Percentiles rank a stretch among this genome's conserved stretches.
Conservation (phyloP, 176 grass and related monocot species). For the Microstegium vimineum region DNA sequence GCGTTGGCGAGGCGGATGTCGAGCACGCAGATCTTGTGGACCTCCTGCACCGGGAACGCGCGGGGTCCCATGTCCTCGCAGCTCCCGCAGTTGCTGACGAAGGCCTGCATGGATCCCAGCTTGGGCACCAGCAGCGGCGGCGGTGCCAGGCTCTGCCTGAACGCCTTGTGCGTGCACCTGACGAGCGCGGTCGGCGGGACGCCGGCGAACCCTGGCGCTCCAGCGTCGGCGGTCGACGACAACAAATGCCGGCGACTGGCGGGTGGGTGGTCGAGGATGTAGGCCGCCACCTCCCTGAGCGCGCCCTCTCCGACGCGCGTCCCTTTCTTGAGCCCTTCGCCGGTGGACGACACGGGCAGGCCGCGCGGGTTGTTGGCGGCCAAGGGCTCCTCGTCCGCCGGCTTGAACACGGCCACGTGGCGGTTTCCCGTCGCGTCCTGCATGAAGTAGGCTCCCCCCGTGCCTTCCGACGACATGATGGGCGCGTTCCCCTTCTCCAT, state of each 20-base stretch:
- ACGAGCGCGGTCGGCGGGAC: conserved; percentile 52
- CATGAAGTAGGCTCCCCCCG: conserved; percentile 67
- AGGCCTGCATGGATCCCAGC: conserved; percentile 63
- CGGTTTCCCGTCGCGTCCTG: conserved; percentile 26
- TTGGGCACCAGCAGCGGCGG: conserved; percentile 10
- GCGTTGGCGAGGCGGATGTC: conserved; percentile 67
- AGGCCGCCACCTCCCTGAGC: conserved; percentile 61
- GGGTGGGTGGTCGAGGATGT: conserved; percentile 65
- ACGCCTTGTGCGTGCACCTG: conserved; percentile 33
- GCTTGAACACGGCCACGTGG: conserved; percentile 61
- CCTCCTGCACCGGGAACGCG: conserved; percentile 53
- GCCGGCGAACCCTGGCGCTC: conserved; percentile 35
- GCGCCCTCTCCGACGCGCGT: conserved; percentile 64
- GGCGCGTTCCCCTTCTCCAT: conserved; percentile 50
- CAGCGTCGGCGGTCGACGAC: too few relatives aligned
- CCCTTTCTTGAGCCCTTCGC: conserved; percentile 72
- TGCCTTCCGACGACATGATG: conserved; percentile 58
- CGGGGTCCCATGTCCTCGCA: conserved; percentile 69
- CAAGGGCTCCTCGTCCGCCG: conserved; percentile 76
- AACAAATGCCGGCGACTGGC: too few relatives aligned
- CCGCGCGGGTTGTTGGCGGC: conserved; percentile 70
- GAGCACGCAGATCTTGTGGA: conserved; percentile 72
- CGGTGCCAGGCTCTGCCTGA: conserved; percentile 16
- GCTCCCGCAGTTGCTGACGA: conserved; percentile 54
- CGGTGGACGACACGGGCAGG: conserved; percentile 44